phyloP scores from a whole-genome alignment of 73 alveolate species.

The Blepharisma japonicum region DNA sequence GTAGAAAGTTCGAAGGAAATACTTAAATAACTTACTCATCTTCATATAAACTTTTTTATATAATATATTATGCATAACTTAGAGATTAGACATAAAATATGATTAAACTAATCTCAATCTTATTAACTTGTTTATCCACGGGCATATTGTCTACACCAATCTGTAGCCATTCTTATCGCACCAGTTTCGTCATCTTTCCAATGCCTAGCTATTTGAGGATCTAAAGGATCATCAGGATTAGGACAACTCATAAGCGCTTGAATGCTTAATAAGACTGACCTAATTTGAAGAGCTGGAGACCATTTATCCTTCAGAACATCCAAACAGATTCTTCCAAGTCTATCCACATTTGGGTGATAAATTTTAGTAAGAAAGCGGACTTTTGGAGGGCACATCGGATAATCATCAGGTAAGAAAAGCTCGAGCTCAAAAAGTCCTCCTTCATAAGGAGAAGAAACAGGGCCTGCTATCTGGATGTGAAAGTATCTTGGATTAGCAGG shows the following conservation, averaged over 20 bases:
- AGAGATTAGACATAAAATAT: no score
- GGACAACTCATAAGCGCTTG: conserved; percentile 55
- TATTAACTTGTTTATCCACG: neutral
- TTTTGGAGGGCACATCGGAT: conserved; percentile 96
- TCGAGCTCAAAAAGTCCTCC: conserved; percentile 82
- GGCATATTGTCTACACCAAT: conserved; percentile 45
- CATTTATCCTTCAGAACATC: conserved; percentile 74
- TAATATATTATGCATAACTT: no score
- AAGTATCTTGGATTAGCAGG: conserved; percentile 84
- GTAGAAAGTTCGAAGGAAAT: no score
- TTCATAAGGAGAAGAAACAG: conserved; percentile 85
- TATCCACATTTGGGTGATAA: conserved; percentile 91
- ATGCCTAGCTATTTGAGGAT: conserved; percentile 44
- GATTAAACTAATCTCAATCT: neutral
- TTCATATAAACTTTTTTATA: no score
- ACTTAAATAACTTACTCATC: no score
- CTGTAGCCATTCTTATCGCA: conserved; percentile 43
- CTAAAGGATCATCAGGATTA: conserved; percentile 61
- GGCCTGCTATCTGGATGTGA: conserved; percentile 87
- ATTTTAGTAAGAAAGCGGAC: conserved; percentile 90
- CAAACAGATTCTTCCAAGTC: conserved; percentile 69
- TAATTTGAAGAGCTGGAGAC: conserved; percentile 79
- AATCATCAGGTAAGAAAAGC: conserved; percentile 89
- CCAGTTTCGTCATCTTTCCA: conserved; percentile 40
- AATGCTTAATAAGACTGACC: conserved; percentile 65